phyloP scores from a whole-genome alignment of 2,329 filamentous ascomycete genomes.

The Sclerotinia borealis region DNA sequence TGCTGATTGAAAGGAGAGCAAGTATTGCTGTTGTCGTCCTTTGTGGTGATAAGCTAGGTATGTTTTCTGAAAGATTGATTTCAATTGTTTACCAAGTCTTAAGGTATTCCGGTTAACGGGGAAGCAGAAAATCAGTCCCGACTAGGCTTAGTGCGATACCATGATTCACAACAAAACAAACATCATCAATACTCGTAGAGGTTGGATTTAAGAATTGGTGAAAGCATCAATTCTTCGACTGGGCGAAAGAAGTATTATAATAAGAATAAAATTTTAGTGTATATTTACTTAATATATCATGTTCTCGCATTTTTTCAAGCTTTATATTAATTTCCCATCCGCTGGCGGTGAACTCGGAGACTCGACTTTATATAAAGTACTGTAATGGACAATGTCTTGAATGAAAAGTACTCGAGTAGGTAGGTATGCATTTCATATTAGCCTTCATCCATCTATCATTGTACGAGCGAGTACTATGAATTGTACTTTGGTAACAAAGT shows the following conservation, averaged over 20 bases:
- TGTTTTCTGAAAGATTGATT: constrained; percentile 12
- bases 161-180: constrained; percentile 8
- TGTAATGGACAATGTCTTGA: constrained; percentile 6
- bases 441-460: too few species aligned
- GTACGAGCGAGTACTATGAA: too few species aligned
- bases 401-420: too few species aligned
- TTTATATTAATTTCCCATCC: constrained; percentile 1
- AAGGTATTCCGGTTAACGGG: constrained; percentile 14
- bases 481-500: too few species aligned
- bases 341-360: constrained; percentile 9
- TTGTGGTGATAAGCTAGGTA: constrained; percentile 10
- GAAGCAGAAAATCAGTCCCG: constrained; percentile 7
- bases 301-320: background rate
- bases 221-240: background rate
- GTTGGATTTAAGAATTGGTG: background rate
- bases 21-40: constrained; percentile 5
- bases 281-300: background rate
- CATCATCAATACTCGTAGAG: background rate
- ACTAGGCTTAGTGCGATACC: constrained; percentile 1
- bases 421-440: background rate
- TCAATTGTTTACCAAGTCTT: constrained; percentile 14
- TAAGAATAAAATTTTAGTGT: too few species aligned
- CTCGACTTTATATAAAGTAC: constrained; percentile 6
- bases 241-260: background rate
- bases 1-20: background rate